Evolutionary conservation across 2,329 filamentous ascomycete genomes (phyloP), one percentile per base, ranked within the genome.

Genomic region (Verruconis gallopava): DNA sequence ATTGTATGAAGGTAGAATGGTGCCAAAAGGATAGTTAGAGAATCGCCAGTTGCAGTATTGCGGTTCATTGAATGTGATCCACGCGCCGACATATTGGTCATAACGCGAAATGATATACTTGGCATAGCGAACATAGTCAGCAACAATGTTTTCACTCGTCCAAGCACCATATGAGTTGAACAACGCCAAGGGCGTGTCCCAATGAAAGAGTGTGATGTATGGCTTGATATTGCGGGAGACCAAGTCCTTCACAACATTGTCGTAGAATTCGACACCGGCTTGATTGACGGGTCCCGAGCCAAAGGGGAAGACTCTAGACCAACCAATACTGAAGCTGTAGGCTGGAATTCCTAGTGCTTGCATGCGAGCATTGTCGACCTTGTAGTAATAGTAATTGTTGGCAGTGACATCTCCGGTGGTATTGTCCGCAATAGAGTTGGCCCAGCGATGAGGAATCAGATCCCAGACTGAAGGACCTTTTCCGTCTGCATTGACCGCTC

Each of bases 1-100:
- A 9, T 85, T 85, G 56, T 88, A 86, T 9, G 25, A 30, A 9
- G 25, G 25, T 9, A 30, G 25, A 47, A 76, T 66, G 20, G 85
- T 85, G 33, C 73, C 75, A 12, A 61, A 59, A 2, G 63, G 65
- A 33, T 67, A 68, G 42, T 49, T 50, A 1, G 56, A 53, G 48
- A 65, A 69, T 49, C 69, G 65, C 65, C 65, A 67, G 44, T 68
- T 65, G 45, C 65, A 68, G 52, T 67, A 64, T 48, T 66, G 62
- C 2, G 62, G 59, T 49, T 61, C 58, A 44, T 62, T 63, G 48
- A 64, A 58, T 1, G 61, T 61, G 44, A 60, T 63, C 60, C 59
- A 64, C 14, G 58, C 54, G 19, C 58, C 58, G 3, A 64, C 61
- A 40, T 58, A 58, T 6, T 53, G 49, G 42, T 64, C 61, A 38